Conservation (phyloP, 176 grass and related monocot species). For the Eragrostis curvula region DNA sequence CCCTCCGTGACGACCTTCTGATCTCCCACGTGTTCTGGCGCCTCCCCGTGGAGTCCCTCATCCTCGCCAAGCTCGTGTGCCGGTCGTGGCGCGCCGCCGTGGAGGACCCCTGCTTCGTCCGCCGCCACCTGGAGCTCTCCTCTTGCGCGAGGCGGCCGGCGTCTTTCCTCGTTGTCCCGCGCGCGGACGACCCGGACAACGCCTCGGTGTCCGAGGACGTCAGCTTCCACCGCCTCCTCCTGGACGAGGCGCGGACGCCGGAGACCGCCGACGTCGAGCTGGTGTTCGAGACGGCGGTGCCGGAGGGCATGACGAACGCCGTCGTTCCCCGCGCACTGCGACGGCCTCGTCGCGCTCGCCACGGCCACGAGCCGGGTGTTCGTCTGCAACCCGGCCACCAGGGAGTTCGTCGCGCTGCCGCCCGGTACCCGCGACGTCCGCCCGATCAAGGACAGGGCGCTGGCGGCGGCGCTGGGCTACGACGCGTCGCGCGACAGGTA, state of each 20-base stretch:
- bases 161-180: constrained; percentile 6
- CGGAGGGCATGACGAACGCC: background rate
- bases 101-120: background rate
- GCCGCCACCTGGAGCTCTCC: constrained; percentile 8
- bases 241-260: background rate
- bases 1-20: background rate
- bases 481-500: background rate
- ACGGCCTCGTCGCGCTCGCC: constrained; percentile 17
- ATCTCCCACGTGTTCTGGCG: background rate
- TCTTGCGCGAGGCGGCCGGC: background rate
- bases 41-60: background rate
- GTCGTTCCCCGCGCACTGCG: constrained; percentile 17
- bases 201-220: background rate
- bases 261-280: background rate
- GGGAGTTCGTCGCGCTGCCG: constrained; percentile 1
- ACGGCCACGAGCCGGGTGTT: background rate
- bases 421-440: background rate
- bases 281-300: background rate
- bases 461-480: background rate
- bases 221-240: constrained; percentile 3
- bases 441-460: fast-evolving
- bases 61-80: background rate
- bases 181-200: fast-evolving
- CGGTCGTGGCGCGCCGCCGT: background rate
- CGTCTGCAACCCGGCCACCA: background rate